These are phyloP conservation scores for Trypanosoma platydactyli DNA, from an alignment of 208 protist genomes.

Conservation along the genomic window DNA sequence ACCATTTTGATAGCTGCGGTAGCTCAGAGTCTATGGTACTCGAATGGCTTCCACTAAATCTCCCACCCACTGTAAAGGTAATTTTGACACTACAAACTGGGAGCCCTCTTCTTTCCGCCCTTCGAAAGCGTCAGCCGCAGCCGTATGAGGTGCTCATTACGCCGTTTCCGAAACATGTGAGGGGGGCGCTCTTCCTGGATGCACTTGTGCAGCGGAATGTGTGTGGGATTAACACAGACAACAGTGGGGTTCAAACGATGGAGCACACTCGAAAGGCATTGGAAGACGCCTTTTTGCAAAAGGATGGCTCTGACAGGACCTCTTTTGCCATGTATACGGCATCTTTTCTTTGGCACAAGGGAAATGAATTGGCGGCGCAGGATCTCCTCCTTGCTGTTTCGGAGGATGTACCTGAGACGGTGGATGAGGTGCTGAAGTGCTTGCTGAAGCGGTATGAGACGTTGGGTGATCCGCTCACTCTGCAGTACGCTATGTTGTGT, in stretches of 20 bases:
- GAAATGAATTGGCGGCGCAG: slow-evolving; percentile 22
- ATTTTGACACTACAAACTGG: slow-evolving; percentile 69
- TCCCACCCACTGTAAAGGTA: slow-evolving; percentile 54
- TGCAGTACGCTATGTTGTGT: slow-evolving; percentile 57
- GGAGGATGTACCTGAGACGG: slow-evolving; percentile 48
- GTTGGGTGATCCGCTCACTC: slow-evolving; percentile 44
- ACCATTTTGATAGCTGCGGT: slow-evolving; percentile 62
- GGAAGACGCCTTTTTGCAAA: slow-evolving; percentile 69
- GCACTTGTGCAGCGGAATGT: slow-evolving; percentile 33
- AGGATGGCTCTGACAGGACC: slow-evolving; percentile 53
- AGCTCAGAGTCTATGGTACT: slow-evolving; percentile 33
- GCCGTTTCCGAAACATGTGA: slow-evolving; percentile 48
- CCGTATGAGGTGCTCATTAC: slow-evolving; percentile 79
- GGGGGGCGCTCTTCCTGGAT: slow-evolving; percentile 46
- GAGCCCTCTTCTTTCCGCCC: slow-evolving; percentile 55
- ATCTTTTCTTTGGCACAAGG: slow-evolving; percentile 48
- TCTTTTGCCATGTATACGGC: slow-evolving; percentile 58
- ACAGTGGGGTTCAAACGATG: neutral
- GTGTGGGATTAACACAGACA: slow-evolving; percentile 24
- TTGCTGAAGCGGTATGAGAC: slow-evolving; percentile 44
- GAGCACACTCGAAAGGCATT: slow-evolving; percentile 33
- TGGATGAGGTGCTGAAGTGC: slow-evolving; percentile 43
- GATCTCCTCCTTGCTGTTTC: slow-evolving; percentile 41
- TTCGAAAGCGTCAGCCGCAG: slow-evolving; percentile 73
- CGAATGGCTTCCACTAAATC: slow-evolving; percentile 72